phyloP scores from a whole-genome alignment of 331 rosid species.

The Saraca asoca region DNA sequence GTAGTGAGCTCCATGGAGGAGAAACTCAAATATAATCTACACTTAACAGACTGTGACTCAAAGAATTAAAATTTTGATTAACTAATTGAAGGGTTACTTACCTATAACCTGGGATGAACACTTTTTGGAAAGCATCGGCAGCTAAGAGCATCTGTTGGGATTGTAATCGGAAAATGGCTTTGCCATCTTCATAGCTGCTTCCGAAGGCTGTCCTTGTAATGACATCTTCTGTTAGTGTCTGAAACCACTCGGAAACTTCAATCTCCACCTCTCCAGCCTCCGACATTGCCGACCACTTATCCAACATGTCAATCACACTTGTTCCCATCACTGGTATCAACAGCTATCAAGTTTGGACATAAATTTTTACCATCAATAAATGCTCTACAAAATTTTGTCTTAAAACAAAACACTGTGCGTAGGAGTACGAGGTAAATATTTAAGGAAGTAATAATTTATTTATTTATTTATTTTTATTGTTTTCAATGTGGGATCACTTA shows the following conservation, averaged over 20 bases:
- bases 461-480: too few species aligned
- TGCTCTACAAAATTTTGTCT: background rate
- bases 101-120: conserved; percentile 93
- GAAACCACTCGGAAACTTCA: conserved; percentile 85
- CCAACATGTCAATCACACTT: conserved; percentile 59
- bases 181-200: conserved; percentile 89
- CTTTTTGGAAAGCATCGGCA: conserved; percentile 82
- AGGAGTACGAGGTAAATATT: too few species aligned
- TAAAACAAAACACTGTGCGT: too few species aligned
- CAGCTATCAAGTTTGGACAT: conserved; percentile 41
- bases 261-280: conserved; percentile 68
- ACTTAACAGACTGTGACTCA: too few species aligned
- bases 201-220: conserved; percentile 82
- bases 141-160: conserved; percentile 80
- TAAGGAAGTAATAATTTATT: too few species aligned
- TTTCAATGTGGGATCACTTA: conserved; percentile 33
- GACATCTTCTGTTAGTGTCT: conserved; percentile 74
- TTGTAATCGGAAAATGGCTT: conserved; percentile 75
- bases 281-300: conserved; percentile 58
- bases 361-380: background rate
- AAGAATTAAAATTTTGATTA: background rate
- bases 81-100: conserved; percentile 9
- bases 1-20: too few species aligned
- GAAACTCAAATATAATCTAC: too few species aligned
- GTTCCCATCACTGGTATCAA: conserved; percentile 79